Evolutionary conservation across 768 basidiomycete species (phyloP).

Genomic region (Tulasnella sp.): DNA sequence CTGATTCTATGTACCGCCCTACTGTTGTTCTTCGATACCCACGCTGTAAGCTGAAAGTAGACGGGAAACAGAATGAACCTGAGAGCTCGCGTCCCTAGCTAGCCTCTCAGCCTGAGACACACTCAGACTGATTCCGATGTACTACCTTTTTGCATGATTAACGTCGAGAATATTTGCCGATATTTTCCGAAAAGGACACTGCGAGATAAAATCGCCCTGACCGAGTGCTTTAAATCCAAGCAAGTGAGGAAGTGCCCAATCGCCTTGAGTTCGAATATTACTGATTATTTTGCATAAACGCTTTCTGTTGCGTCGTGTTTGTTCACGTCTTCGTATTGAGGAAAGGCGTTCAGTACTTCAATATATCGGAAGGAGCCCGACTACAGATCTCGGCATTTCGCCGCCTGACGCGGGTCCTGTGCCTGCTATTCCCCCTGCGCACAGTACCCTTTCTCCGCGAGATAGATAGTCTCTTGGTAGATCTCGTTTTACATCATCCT

Average conservation of each 20-base stretch:
- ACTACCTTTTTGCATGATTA: not conserved
- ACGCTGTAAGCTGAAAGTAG: not conserved
- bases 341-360: too few relatives aligned
- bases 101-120: not conserved
- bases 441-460: not conserved
- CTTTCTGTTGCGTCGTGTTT: too few relatives aligned
- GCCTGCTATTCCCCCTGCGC: not conserved
- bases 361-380: too few relatives aligned
- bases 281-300: too few relatives aligned
- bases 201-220: too few relatives aligned
- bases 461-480: not conserved
- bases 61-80: not conserved
- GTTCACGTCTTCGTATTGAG: too few relatives aligned
- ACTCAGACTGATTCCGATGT: not conserved
- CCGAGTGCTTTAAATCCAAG: too few relatives aligned
- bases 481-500: not conserved
- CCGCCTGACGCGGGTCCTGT: not conserved
- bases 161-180: not conserved
- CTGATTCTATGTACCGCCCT: not conserved
- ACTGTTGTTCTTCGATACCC: not conserved
- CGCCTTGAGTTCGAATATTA: too few relatives aligned
- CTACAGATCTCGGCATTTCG: not conserved
- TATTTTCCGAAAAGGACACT: not conserved
- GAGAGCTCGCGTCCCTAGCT: not conserved
- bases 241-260: too few relatives aligned